These are phyloP conservation scores for Garcia nutans DNA, from an alignment of 345 rosid species.

Conservation along the genomic window DNA sequence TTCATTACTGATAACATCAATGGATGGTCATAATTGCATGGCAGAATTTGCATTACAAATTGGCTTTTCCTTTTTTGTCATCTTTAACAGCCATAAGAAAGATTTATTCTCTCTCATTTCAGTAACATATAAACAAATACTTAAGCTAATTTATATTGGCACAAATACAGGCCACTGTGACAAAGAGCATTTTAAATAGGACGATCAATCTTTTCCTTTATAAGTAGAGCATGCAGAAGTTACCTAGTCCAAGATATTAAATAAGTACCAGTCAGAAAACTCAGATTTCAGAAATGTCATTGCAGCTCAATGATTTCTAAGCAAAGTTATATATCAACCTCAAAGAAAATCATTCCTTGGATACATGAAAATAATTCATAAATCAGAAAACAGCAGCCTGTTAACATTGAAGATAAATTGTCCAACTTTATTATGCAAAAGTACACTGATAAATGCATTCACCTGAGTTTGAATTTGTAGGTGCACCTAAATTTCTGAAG, in stretches of 20 bases:
- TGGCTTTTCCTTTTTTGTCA: neutral
- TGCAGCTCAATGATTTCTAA: neutral
- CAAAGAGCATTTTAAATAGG: neutral
- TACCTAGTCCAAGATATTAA: neutral
- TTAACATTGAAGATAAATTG: neutral
- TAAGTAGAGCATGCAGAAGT: neutral
- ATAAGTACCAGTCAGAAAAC: neutral
- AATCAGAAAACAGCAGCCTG: neutral
- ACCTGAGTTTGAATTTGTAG: conserved; percentile 79
- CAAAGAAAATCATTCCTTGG: neutral
- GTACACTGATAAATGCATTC: conserved; percentile 9
- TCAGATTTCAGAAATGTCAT: neutral
- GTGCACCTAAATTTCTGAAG: conserved; percentile 70
- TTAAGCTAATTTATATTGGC: neutral
- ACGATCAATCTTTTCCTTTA: neutral
- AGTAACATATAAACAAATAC: neutral
- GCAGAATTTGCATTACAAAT: neutral
- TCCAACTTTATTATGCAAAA: no score
- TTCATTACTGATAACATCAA: neutral
- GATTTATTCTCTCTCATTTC: neutral
- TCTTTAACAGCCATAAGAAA: neutral
- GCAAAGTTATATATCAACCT: neutral
- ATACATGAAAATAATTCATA: neutral
- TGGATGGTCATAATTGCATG: neutral
- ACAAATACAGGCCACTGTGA: neutral